Evolutionary conservation across 2,329 filamentous ascomycete species (phyloP).

Genomic region (Colletotrichum siamense): DNA sequence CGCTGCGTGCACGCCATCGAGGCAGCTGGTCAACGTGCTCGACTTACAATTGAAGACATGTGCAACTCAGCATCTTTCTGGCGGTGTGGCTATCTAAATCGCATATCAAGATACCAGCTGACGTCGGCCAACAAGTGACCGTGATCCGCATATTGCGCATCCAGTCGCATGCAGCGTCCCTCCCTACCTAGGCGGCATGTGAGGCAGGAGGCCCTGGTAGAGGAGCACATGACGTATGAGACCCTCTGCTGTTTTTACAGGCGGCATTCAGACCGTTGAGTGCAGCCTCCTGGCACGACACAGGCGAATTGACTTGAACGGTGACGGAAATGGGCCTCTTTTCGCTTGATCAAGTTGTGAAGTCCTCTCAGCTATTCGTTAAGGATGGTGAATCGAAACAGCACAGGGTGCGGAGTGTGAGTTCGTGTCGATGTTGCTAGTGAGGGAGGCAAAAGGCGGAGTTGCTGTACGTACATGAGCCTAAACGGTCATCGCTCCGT

Average conservation of each 20-base stretch:
- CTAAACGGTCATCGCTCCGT: neutral
- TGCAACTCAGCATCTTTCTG: neutral
- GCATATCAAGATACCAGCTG: neutral
- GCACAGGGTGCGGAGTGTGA: neutral
- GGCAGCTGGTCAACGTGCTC: neutral
- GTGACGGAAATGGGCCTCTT: neutral
- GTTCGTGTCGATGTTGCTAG: neutral
- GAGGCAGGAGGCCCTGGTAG: neutral
- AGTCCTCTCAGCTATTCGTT: neutral
- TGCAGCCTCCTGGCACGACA: neutral
- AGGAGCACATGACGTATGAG: neutral
- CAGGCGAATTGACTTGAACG: neutral
- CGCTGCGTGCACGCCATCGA: neutral
- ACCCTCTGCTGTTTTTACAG: neutral
- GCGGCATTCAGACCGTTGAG: neutral
- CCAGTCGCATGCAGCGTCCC: neutral
- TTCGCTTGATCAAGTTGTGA: neutral
- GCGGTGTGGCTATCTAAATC: constrained; percentile 7
- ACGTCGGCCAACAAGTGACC: neutral
- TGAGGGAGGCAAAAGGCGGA: neutral
- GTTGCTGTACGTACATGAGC: neutral
- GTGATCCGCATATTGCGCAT: neutral
- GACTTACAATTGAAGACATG: neutral
- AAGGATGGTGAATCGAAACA: neutral
- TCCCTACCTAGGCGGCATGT: neutral